Conservation (phyloP, 2,329 filamentous ascomycete species). For the Cladophialophora yegresii region DNA sequence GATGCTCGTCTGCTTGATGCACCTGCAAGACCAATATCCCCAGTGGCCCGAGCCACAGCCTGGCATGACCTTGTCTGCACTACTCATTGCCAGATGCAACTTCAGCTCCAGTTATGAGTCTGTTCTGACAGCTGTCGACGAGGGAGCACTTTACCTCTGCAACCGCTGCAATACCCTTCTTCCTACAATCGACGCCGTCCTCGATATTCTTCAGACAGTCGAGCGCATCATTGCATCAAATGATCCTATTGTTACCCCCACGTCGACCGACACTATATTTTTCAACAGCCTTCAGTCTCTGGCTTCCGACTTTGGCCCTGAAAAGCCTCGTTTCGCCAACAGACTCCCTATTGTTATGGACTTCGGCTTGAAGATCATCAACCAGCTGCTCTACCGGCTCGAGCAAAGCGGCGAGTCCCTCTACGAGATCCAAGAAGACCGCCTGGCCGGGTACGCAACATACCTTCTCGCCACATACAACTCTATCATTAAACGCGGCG, state of each 20-base stretch:
- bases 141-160: constrained; percentile 25
- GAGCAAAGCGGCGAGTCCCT: constrained; percentile 19
- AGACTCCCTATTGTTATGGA: constrained; percentile 30
- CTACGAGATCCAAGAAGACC: constrained; percentile 30
- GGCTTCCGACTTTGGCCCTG: constrained; percentile 29
- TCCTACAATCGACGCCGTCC: constrained; percentile 29
- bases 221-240: constrained; percentile 28
- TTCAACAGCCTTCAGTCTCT: constrained; percentile 28
- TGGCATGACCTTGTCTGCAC: constrained; percentile 30
- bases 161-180: constrained; percentile 17
- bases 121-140: constrained; percentile 25
- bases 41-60: constrained; percentile 33
- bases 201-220: constrained; percentile 30
- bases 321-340: constrained; percentile 24
- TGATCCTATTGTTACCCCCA: constrained; percentile 27
- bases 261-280: constrained; percentile 25
- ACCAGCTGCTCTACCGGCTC: constrained; percentile 22
- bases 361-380: constrained; percentile 30
- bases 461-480: constrained; percentile 29
- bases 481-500: constrained; percentile 28
- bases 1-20: constrained; percentile 30
- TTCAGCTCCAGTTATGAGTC: constrained; percentile 27
- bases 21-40: constrained; percentile 32
- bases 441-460: constrained; percentile 26
- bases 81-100: constrained; percentile 32